A percentile compares a stretch with the other conserved stretches of the same genome.
Evolutionary conservation across 2,329 filamentous ascomycete species (phyloP).

Genomic region (Coniella lustricola): DNA sequence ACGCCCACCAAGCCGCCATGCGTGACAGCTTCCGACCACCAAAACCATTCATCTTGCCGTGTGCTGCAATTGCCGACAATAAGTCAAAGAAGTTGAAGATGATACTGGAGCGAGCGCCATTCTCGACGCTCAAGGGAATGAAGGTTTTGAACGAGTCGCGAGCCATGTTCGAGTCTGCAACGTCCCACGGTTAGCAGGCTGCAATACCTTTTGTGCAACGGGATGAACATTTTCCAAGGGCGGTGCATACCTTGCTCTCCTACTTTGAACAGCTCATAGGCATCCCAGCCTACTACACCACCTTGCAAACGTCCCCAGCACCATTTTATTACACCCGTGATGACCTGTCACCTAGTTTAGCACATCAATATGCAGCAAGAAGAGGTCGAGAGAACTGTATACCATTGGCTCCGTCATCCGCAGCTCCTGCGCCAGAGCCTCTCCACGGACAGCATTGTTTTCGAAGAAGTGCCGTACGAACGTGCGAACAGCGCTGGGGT

Average conservation of each 20-base stretch:
- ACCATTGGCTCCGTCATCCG: conserved; percentile 93
- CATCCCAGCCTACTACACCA: conserved; percentile 93
- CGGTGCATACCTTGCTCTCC: conserved; percentile 73
- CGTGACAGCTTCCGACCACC: conserved; percentile 89
- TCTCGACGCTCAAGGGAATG: conserved; percentile 88
- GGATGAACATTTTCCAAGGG: too few relatives aligned
- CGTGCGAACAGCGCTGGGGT: conserved; percentile 83
- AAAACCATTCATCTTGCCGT: conserved; percentile 88
- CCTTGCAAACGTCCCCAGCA: conserved; percentile 91
- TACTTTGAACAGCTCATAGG: conserved; percentile 91
- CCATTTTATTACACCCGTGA: conserved; percentile 95
- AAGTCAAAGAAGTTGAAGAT: conserved; percentile 97
- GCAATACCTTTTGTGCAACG: too few relatives aligned
- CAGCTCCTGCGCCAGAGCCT: conserved; percentile 73
- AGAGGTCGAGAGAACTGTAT: conserved; percentile 25
- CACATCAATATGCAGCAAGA: conserved; percentile 1
- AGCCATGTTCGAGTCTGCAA: conserved; percentile 78
- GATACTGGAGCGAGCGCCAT: conserved; percentile 75
- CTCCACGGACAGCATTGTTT: conserved; percentile 58
- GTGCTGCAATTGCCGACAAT: conserved; percentile 80
- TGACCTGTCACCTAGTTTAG: conserved; percentile 52
- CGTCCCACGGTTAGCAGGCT: conserved; percentile 4
- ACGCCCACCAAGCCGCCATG: conserved; percentile 98
- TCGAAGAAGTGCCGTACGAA: conserved; percentile 93
- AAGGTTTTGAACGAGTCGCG: conserved; percentile 94